Percentiles rank a stretch among this genome's conserved stretches.
phyloP scores from a whole-genome alignment of 805 yeast genomes.

The Isabelozyma rhagii region DNA sequence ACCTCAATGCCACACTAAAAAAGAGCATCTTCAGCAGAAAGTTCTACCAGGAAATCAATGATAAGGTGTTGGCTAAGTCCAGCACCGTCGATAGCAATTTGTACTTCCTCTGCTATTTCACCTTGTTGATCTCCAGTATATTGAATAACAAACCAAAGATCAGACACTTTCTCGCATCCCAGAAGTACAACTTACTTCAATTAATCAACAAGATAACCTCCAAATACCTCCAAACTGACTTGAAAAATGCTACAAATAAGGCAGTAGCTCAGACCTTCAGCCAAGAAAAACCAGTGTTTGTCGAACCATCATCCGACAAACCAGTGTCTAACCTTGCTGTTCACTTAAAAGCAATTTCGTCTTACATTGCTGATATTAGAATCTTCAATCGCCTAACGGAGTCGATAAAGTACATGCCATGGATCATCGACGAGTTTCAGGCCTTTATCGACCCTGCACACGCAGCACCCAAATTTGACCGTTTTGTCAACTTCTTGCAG shows the following conservation, averaged over 20 bases:
- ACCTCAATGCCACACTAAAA: conserved; percentile 23
- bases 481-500: conserved; percentile 35
- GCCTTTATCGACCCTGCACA: conserved; percentile 24
- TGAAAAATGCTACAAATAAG: conserved; percentile 13
- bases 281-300: conserved; percentile 7
- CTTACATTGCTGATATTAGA: conserved; percentile 38
- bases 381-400: conserved; percentile 42
- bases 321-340: conserved; percentile 22
- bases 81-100: conserved; percentile 36
- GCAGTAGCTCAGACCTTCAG: conserved; percentile 6
- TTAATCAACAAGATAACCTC: conserved; percentile 7
- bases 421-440: conserved; percentile 39
- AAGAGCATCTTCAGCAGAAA: conserved; percentile 34
- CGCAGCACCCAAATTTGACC: conserved; percentile 22
- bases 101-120: conserved; percentile 42
- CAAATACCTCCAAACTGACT: conserved; percentile 8
- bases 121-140: conserved; percentile 33
- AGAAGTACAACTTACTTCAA: conserved; percentile 19
- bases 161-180: conserved; percentile 22
- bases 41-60: conserved; percentile 40
- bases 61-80: conserved; percentile 31
- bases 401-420: conserved; percentile 41
- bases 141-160: conserved; percentile 37
- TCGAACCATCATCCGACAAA: conserved; percentile 1
- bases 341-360: conserved; percentile 32